phyloP scores from a whole-genome alignment of 495 filamentous ascomycete species.

The Podospora fimiseda region DNA sequence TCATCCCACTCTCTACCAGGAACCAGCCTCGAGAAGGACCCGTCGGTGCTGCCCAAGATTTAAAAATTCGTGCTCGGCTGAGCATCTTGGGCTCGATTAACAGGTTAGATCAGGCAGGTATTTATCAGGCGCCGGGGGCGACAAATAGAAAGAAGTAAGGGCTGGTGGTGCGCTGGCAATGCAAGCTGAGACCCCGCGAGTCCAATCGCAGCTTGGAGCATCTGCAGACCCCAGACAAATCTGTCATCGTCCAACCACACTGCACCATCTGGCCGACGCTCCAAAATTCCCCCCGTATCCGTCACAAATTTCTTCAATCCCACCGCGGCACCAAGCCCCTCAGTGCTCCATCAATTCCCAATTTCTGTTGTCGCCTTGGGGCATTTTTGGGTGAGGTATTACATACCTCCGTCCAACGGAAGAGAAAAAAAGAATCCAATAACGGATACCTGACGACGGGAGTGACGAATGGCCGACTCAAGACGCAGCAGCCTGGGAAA shows the following conservation, averaged over 20 bases:
- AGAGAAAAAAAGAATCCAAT: not conserved
- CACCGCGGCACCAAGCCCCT: slow-evolving; percentile 2
- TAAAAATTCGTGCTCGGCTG: not conserved
- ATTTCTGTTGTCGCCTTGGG: not conserved
- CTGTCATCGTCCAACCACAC: slow-evolving; percentile 25
- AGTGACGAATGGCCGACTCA: slow-evolving; percentile 38
- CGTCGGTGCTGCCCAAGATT: not conserved
- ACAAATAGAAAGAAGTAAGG: not conserved
- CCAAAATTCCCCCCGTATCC: slow-evolving; percentile 12
- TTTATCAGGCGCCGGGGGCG: not conserved
- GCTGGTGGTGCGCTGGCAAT: slow-evolving; percentile 18
- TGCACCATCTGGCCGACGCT: slow-evolving; percentile 27
- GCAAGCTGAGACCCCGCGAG: slow-evolving; percentile 12
- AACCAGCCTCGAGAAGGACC: not conserved
- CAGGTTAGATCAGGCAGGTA: not conserved
- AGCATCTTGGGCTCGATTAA: not conserved
- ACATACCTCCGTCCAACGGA: slow-evolving; percentile 7
- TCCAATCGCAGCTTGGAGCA: slow-evolving; percentile 23
- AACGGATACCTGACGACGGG: not conserved
- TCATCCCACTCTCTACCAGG: not conserved
- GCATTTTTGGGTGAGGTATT: not conserved
- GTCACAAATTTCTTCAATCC: slow-evolving; percentile 8
- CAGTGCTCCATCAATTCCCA: slow-evolving; percentile 3
- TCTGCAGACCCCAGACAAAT: slow-evolving; percentile 8
- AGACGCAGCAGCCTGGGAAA: slow-evolving; percentile 19